Base-by-base conservation (phyloP, 164 flowering plant genomes). In the Stephania cephalantha region DNA sequence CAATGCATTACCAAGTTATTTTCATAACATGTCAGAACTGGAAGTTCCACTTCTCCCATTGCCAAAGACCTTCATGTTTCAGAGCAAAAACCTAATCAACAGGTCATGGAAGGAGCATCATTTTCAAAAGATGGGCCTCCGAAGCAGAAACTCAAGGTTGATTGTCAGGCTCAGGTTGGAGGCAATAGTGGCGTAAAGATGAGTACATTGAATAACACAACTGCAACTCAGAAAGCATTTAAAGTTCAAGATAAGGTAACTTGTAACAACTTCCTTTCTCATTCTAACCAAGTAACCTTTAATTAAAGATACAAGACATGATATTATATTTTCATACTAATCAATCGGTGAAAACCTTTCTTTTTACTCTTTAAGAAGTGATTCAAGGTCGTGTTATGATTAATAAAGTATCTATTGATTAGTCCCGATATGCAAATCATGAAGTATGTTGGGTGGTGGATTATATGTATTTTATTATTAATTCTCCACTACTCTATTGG, bases 201-300 rank as follows among this genome's bases (percentile, higher is more conserved):
- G 46, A 52, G 82, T 77, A 79, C 82, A 71, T 79, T 82, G 77
- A 86, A 84, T 83, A 84, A 74, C 78, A 85, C 87, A 68, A 90
- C 91, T 46, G 81, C 83, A 65, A 79, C 83, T 74, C 85, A 83
- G 73, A 92, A 85, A 83, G 89, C 93, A 68, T 90, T 94, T 79
- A 86, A 90, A 6, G 75, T 89, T 80, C 94, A 88, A 84, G 98
- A 96, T 77, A 96, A 94, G 94, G 99, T 93, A 77, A 76, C 63
- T 71, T 74, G 42, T 35, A 35, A 35, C 42, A 4, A 35, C 42
- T 35, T 15, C 35, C 4, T 66, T 73, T 44, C 42, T 31, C 3
- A 31, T 3, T 25, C 66, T 17, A 18, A n/a, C 66, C 7, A n/a
- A 61, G 20, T 61, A 20, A 25, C 25, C n/a, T 61, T 3, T 18